phyloP scores from a whole-genome alignment of 1,284 basidiomycete genomes.

The Cronartium quercuum region DNA sequence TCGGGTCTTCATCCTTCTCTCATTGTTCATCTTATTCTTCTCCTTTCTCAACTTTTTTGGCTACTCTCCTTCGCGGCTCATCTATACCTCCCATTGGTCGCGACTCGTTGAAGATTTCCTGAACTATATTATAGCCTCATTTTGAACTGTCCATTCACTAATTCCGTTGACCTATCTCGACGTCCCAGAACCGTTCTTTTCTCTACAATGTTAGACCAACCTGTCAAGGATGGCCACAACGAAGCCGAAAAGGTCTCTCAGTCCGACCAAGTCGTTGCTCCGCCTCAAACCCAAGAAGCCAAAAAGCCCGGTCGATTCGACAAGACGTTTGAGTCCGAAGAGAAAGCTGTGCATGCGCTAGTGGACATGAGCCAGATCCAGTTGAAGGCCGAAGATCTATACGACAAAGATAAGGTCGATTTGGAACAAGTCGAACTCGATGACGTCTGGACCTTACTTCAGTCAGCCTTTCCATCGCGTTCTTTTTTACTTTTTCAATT shows the following conservation, averaged over 20 bases:
- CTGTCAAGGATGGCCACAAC: neutral
- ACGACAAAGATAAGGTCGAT: conserved; percentile 98
- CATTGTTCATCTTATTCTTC: neutral
- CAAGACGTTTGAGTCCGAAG: conserved; percentile 30
- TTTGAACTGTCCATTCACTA: neutral
- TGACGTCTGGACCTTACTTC: conserved; percentile 91
- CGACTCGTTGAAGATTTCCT: neutral
- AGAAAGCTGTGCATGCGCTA: conserved; percentile 46
- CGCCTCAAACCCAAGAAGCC: conserved; percentile 6
- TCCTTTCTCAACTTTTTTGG: neutral
- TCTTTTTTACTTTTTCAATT: neutral
- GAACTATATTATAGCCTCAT: neutral
- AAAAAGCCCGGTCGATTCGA: conserved; percentile 41
- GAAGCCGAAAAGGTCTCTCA: conserved; percentile 1
- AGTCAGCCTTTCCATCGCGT: conserved; percentile 57
- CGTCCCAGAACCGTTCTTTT: neutral
- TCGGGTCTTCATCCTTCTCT: neutral
- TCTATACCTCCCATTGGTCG: too few species aligned
- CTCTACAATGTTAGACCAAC: neutral
- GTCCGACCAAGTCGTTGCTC: neutral
- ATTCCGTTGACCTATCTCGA: neutral
- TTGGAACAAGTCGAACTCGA: conserved; percentile 93
- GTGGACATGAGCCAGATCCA: conserved; percentile 59
- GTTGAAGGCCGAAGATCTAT: conserved; percentile 86
- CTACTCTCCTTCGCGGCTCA: neutral